A percentile compares a stretch with the other conserved stretches of the same genome.
Conservation (phyloP, 495 filamentous ascomycete genomes). For the Penicillium bovifimosum region DNA sequence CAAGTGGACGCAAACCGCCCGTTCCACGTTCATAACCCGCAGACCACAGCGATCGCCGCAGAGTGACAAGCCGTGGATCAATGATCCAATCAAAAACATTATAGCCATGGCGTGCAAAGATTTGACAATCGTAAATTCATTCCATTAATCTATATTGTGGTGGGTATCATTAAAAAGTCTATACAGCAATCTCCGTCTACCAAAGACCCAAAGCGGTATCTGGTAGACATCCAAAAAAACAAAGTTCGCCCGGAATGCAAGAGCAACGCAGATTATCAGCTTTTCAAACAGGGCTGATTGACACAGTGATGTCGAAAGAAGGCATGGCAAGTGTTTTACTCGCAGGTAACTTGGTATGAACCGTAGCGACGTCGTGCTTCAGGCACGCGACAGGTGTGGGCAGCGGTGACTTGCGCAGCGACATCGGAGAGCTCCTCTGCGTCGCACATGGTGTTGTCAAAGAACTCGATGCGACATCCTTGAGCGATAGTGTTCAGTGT, state of each 20-base stretch:
- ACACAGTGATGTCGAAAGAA: neutral
- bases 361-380: slow-evolving; percentile 11
- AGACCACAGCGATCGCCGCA: neutral
- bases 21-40: neutral
- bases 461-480: slow-evolving; percentile 24
- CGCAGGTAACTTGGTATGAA: slow-evolving; percentile 27
- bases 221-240: neutral
- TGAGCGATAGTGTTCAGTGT: slow-evolving; percentile 13
- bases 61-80: neutral
- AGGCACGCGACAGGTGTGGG: slow-evolving; percentile 12
- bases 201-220: neutral
- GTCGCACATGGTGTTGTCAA: slow-evolving; percentile 30
- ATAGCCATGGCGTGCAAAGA: neutral
- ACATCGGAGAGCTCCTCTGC: slow-evolving; percentile 13
- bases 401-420: slow-evolving; percentile 7
- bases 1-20: no score
- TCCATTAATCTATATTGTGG: neutral
- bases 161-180: slow-evolving; percentile 9
- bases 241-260: neutral
- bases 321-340: neutral
- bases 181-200: neutral
- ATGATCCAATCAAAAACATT: neutral
- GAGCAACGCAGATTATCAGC: neutral
- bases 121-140: slow-evolving; percentile 3
- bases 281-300: neutral